phyloP scores from a whole-genome alignment of 176 grass and related monocot genomes.

The Avena insularis region DNA sequence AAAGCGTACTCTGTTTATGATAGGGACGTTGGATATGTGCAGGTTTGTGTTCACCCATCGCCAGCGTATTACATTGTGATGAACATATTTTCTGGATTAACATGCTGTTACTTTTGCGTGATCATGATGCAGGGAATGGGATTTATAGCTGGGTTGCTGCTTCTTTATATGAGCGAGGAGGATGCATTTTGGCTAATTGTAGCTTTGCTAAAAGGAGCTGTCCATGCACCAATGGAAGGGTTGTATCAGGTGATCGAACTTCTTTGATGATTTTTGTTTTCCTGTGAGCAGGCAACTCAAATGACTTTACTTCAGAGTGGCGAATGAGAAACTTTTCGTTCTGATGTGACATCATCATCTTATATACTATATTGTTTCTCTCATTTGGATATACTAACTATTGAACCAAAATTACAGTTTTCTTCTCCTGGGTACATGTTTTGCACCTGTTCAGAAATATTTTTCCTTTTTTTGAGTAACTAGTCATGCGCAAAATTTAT shows the following conservation, averaged over 20 bases:
- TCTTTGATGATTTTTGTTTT: not conserved
- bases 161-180: conserved; percentile 99
- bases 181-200: conserved; percentile 98
- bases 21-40: conserved; percentile 95
- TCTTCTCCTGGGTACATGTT: not conserved
- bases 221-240: conserved; percentile 97
- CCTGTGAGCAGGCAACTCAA: not conserved
- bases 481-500: conserved; percentile 4
- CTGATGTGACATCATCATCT: not conserved
- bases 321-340: not conserved
- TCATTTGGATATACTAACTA: not conserved
- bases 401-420: not conserved
- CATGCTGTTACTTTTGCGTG: conserved; percentile 27
- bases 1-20: conserved; percentile 99
- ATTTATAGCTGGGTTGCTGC: conserved; percentile 89
- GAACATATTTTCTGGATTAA: conserved; percentile 33
- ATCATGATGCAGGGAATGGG: conserved; percentile 82
- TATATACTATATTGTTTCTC: not conserved
- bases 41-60: conserved; percentile 59
- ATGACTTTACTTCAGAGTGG: conserved; percentile 18
- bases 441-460: not conserved
- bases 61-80: not conserved
- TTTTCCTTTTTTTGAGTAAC: conserved; percentile 5
- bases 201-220: conserved; percentile 93
- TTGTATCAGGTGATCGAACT: conserved; percentile 85